Percentiles rank a stretch among this genome's conserved stretches.
phyloP scores from a whole-genome alignment of 768 basidiomycete species.

The Coprinellus aureogranulatus region DNA sequence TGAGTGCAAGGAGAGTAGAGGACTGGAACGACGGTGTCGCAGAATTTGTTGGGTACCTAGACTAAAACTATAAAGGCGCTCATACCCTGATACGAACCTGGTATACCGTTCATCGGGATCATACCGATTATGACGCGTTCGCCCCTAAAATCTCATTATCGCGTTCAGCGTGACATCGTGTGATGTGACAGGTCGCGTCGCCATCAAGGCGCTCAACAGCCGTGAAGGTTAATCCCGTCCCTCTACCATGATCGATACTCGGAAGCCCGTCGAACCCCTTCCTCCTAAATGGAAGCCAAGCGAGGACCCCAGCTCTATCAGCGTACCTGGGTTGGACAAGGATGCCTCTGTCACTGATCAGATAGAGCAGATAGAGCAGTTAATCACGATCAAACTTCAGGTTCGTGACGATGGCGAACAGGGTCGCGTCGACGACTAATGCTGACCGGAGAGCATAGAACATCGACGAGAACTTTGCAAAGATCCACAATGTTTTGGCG shows the following conservation, averaged over 20 bases:
- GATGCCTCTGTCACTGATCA: conserved; percentile 72
- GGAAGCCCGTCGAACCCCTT: conserved; percentile 50
- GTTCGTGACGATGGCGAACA: conserved; percentile 33
- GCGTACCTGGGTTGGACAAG: conserved; percentile 70
- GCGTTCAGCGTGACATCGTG: background rate
- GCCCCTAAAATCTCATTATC: background rate
- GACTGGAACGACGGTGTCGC: background rate
- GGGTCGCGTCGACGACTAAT: no score
- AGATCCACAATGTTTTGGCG: conserved; percentile 81
- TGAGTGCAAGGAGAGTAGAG: conserved; percentile 1
- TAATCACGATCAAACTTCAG: conserved; percentile 90
- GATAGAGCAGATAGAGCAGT: conserved; percentile 92
- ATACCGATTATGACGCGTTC: background rate
- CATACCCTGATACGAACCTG: background rate
- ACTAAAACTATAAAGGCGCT: background rate
- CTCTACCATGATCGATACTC: conserved; percentile 24
- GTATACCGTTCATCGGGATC: no score
- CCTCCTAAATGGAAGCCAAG: conserved; percentile 67
- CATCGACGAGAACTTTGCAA: conserved; percentile 91
- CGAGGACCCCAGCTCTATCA: conserved; percentile 59
- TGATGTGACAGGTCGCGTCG: conserved; percentile 4
- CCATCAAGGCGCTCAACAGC: background rate
- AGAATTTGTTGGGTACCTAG: no score
- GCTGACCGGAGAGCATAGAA: conserved; percentile 46
- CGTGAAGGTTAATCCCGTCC: background rate